These are phyloP conservation scores for Geotrichum klebahnii DNA, from an alignment of 1,139 yeast species.

Conservation along the genomic window DNA sequence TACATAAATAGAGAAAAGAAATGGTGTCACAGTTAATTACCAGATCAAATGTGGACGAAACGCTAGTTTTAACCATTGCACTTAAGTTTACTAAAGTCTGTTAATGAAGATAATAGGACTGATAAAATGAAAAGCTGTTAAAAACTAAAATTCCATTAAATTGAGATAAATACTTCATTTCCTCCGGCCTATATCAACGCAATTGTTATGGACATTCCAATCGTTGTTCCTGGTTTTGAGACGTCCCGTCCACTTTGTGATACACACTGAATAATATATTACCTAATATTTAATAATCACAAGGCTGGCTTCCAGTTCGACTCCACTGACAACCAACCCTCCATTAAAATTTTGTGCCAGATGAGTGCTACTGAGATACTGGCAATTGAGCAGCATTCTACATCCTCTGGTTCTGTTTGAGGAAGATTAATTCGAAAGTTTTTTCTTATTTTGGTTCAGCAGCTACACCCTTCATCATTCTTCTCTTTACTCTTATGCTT, in stretches of 20 bases:
- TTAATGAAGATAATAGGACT: no score
- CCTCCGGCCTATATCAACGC: neutral
- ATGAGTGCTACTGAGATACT: no score
- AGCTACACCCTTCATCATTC: no score
- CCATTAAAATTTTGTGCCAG: constrained; percentile 8
- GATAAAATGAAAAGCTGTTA: no score
- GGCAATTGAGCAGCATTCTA: no score
- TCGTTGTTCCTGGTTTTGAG: no score
- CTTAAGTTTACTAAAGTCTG: no score
- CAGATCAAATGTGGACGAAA: constrained; percentile 19
- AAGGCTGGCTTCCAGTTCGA: constrained; percentile 6
- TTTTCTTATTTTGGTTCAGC: no score
- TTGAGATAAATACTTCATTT: neutral
- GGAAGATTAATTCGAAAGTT: no score
- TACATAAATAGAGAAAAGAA: neutral
- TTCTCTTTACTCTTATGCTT: no score
- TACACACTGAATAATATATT: neutral
- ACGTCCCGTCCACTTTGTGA: no score
- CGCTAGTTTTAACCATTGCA: constrained; percentile 17
- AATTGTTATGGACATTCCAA: neutral
- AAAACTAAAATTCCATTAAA: no score
- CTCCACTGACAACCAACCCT: neutral
- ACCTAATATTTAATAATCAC: constrained; percentile 2
- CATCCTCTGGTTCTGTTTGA: neutral
- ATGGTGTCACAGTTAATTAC: constrained; percentile 12